Percentiles rank a stretch among this genome's conserved stretches.
These are phyloP conservation scores for Gleditsia sinensis DNA, from an alignment of 306 rosid genomes.

Conservation along the genomic window DNA sequence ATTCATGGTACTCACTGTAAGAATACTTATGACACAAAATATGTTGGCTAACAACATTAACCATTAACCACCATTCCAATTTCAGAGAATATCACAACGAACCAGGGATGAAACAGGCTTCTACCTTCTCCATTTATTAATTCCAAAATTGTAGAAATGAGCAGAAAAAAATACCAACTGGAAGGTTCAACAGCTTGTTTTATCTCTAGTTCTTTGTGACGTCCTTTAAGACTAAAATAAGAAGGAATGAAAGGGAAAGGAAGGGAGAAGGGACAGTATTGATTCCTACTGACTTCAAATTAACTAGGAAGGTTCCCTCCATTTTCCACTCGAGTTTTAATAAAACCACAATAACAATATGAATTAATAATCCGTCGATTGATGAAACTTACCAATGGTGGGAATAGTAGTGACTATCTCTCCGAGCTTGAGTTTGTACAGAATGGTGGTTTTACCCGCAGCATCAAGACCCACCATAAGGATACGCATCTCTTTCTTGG, in stretches of 20 bases:
- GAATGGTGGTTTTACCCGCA: slow-evolving; percentile 95
- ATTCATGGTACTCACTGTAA: background rate
- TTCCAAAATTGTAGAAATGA: background rate
- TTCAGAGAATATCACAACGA: too few species aligned
- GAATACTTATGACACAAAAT: background rate
- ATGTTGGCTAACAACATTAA: background rate
- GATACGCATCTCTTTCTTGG: slow-evolving; percentile 97
- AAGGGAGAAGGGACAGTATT: background rate
- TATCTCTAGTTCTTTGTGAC: background rate
- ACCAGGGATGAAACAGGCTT: background rate
- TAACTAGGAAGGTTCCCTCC: background rate
- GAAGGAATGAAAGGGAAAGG: background rate
- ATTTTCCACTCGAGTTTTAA: background rate
- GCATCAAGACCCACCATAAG: slow-evolving; percentile 98
- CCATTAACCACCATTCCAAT: too few species aligned
- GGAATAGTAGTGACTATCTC: slow-evolving; percentile 97
- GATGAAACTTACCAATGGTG: slow-evolving; percentile 69
- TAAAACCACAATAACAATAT: background rate
- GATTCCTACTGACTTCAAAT: background rate
- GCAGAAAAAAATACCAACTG: too few species aligned
- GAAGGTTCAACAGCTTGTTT: too few species aligned
- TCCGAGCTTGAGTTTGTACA: slow-evolving; percentile 90
- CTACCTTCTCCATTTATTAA: background rate
- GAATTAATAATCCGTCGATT: background rate
- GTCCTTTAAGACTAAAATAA: background rate